Conservation (phyloP, 805 yeast species). For the Suhomyces emberorum region DNA sequence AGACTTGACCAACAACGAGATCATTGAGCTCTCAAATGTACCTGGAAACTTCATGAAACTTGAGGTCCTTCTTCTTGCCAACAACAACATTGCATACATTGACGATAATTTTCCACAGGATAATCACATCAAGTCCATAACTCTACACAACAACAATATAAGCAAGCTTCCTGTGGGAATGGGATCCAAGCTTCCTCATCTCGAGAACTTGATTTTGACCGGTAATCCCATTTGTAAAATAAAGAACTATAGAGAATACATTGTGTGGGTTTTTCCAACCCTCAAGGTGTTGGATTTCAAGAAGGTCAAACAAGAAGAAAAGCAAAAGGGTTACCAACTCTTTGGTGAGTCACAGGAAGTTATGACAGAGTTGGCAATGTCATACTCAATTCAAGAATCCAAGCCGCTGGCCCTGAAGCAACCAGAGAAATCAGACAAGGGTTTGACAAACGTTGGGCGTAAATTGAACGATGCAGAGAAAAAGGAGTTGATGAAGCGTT, state of each 20-base stretch:
- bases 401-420: constrained; percentile 1
- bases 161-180: constrained; percentile 39
- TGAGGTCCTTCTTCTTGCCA: constrained; percentile 56
- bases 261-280: constrained; percentile 61
- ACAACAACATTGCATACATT: constrained; percentile 53
- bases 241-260: constrained; percentile 55
- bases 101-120: constrained; percentile 30
- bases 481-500: constrained; percentile 45
- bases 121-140: constrained; percentile 46
- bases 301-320: constrained; percentile 55
- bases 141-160: constrained; percentile 52
- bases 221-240: constrained; percentile 56
- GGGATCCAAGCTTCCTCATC: constrained; percentile 28
- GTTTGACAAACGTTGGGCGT: constrained; percentile 33
- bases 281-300: constrained; percentile 66
- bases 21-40: constrained; percentile 51
- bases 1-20: constrained; percentile 74
- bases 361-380: constrained; percentile 14
- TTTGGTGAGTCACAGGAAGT: constrained; percentile 31
- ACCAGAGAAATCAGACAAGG: constrained; percentile 20
- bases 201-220: constrained; percentile 48
- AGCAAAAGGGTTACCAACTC: constrained; percentile 41
- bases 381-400: constrained; percentile 7
- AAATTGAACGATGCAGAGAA: constrained; percentile 56
- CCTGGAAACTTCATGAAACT: constrained; percentile 40